Evolutionary conservation across 2,329 filamentous ascomycete genomes (phyloP).

Genomic region (Alternaria sp.): DNA sequence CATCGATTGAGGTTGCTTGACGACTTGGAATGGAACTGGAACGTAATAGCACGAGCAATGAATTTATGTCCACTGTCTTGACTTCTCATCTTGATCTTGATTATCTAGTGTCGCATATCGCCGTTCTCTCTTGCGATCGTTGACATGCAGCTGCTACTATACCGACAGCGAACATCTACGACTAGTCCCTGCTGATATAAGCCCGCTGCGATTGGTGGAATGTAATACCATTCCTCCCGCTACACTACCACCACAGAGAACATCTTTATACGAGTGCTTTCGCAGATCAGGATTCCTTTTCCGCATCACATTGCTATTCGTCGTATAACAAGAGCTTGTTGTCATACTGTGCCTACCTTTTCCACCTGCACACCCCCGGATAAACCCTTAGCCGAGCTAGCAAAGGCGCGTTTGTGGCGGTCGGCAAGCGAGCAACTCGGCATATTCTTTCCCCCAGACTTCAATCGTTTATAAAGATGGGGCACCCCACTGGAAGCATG

Average conservation of each 20-base stretch:
- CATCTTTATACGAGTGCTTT: background rate
- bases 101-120: slow-evolving; percentile 3
- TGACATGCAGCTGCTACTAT: background rate
- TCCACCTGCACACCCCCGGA: background rate
- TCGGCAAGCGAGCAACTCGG: background rate
- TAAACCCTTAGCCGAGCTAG: background rate
- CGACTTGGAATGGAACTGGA: background rate
- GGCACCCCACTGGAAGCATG: background rate
- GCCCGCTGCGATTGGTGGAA: background rate
- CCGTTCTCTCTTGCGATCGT: background rate
- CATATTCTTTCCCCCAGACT: background rate
- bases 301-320: background rate
- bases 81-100: background rate
- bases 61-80: background rate
- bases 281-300: background rate
- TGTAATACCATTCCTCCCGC: background rate
- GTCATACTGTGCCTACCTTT: background rate
- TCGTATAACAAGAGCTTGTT: background rate
- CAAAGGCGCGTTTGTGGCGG: background rate
- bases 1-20: background rate
- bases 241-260: background rate
- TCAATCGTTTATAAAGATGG: background rate
- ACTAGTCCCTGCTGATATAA: background rate
- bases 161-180: background rate
- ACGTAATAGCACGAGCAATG: slow-evolving; percentile 1